Percentiles rank a stretch among this genome's conserved stretches.
Conservation (phyloP, 148 eudicot genomes). For the Pouteria glomerata region DNA sequence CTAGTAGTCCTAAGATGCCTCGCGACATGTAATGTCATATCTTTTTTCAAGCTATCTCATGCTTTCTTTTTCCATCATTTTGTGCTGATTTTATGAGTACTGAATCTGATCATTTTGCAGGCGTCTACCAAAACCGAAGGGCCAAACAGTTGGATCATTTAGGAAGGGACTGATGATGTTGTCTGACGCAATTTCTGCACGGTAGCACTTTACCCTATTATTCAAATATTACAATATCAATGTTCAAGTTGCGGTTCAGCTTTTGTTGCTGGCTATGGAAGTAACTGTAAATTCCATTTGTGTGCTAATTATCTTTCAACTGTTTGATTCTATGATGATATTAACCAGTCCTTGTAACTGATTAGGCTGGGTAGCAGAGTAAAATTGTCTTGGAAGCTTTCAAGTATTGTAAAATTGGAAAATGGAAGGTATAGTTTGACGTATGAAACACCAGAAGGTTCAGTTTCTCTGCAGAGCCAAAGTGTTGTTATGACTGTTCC, state of each 20-base stretch:
- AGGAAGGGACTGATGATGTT: slow-evolving; percentile 68
- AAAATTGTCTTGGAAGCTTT: slow-evolving; percentile 75
- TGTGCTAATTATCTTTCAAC: not conserved
- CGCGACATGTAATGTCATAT: slow-evolving; percentile 60
- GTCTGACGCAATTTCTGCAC: slow-evolving; percentile 67
- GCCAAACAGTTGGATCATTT: slow-evolving; percentile 90
- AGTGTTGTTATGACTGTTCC: slow-evolving; percentile 81
- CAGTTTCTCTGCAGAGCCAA: slow-evolving; percentile 44
- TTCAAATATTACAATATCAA: not conserved
- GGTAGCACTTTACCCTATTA: slow-evolving; percentile 32
- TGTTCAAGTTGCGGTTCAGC: not conserved
- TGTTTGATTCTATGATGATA: not conserved
- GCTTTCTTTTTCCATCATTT: slow-evolving; percentile 9
- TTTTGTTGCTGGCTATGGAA: not conserved
- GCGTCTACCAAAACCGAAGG: slow-evolving; percentile 76
- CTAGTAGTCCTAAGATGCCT: slow-evolving; percentile 39
- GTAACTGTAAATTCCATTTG: too few species aligned
- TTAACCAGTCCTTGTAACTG: not conserved
- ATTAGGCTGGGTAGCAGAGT: slow-evolving; percentile 69
- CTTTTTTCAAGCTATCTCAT: not conserved
- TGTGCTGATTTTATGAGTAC: not conserved
- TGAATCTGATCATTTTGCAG: slow-evolving; percentile 31
- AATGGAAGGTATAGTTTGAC: slow-evolving; percentile 59
- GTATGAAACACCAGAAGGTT: slow-evolving; percentile 70
- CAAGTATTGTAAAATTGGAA: slow-evolving; percentile 35